Base-by-base conservation (phyloP, 371 early-diverging fungal genomes). In the Dinochytrium kinnereticum region DNA sequence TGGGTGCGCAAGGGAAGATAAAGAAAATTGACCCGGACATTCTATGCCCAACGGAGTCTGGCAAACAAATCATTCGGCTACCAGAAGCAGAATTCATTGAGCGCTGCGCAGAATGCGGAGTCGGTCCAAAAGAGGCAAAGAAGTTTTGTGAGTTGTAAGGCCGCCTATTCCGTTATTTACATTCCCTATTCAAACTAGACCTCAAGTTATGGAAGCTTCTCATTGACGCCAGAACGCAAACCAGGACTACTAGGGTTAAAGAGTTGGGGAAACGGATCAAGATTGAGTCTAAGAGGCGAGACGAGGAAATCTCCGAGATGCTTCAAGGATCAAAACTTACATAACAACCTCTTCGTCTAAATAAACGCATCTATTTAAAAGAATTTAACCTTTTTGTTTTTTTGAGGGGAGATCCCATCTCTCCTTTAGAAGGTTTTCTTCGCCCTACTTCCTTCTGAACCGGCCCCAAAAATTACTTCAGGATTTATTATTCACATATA, bases 31-130 rank as follows among this genome's bases (percentile, higher is more conserved):
- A 68, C 44, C 76, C 78, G 1, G 59, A 50, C 24, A 34, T 81
- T 19, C 59, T 83, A 21, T 81, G 83, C 64, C 81, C 81, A 10
- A 59, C 38, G 40, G 83, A 83, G 72, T 66, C 76, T 2, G 83
- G 83, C 17, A 72, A 69, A 44, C 83, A 83, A 64, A 21, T 83
- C 17, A 44, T 72, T 24, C 30, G 76, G 19, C 49, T 83, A 13
- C 78, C 79, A 1, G 80, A 80, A 73, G 76, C 70, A 21, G 73
- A 51, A 1, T 80, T 82, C 64, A 61, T 82, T 33, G 72, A 72
- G 24, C 69, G 81, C 33, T 78, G 78, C 51, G 38, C 71, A 39
- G 21, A 68, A 26, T 55, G 68, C 30, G 74, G 64, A 13, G 70
- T 77, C 21, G 57, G 59, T 1, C 51, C 50, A n/a, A 75, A 75